Evolutionary conservation across 2,329 filamentous ascomycete genomes (phyloP).

Genomic region (Hypomyces perniciosus): DNA sequence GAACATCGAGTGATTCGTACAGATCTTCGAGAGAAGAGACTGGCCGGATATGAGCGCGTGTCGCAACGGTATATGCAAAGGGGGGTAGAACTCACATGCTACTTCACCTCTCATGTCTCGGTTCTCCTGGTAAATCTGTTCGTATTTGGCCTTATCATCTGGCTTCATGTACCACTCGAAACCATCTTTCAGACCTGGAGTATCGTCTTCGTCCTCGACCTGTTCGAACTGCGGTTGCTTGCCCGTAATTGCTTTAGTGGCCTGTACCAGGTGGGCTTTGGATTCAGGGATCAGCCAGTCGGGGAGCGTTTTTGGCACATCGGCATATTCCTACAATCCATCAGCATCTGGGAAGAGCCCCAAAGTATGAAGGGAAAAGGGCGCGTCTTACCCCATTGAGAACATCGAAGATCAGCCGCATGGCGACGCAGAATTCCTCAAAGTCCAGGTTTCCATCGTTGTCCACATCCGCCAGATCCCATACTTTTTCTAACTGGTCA

Average conservation of each 20-base stretch:
- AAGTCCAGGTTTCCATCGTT: slow-evolving; percentile 97
- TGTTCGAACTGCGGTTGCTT: slow-evolving; percentile 78
- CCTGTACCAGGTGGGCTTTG: slow-evolving; percentile 85
- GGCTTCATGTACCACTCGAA: slow-evolving; percentile 99
- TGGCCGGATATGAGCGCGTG: slow-evolving; percentile 26
- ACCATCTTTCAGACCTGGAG: slow-evolving; percentile 81
- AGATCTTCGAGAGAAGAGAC: slow-evolving; percentile 76
- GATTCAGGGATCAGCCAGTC: slow-evolving; percentile 97
- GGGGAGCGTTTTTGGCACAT: slow-evolving; percentile 79
- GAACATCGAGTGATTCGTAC: slow-evolving; percentile 73
- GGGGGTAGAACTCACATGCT: slow-evolving; percentile 51
- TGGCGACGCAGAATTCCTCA: slow-evolving; percentile 98
- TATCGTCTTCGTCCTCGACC: slow-evolving; percentile 76
- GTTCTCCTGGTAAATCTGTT: slow-evolving; percentile 93
- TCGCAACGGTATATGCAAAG: neutral
- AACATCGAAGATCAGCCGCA: slow-evolving; percentile 95
- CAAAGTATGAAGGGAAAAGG: neutral
- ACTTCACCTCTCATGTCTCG: slow-evolving; percentile 81
- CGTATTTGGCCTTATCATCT: slow-evolving; percentile 84
- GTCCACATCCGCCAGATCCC: slow-evolving; percentile 96
- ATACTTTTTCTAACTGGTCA: slow-evolving; percentile 88
- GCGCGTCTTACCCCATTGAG: slow-evolving; percentile 72
- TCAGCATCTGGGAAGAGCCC: slow-evolving; percentile 1
- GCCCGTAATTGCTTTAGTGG: slow-evolving; percentile 70
- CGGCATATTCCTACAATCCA: slow-evolving; percentile 65